phyloP scores from a whole-genome alignment of 805 yeast species.

The Naumovozyma dairenensis region DNA sequence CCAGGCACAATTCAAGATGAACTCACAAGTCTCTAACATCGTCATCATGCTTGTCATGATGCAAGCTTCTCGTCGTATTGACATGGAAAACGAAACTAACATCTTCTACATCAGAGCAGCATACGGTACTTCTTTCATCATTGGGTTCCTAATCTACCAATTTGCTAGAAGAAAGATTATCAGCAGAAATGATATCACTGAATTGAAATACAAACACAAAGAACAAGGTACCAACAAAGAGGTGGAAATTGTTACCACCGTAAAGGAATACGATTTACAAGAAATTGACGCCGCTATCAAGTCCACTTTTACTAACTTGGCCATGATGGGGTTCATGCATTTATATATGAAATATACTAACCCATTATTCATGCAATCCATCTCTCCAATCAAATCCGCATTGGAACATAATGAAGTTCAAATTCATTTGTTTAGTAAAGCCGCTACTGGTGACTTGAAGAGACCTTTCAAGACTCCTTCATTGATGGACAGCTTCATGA shows the following conservation, averaged over 20 bases:
- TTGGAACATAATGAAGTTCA: conserved; percentile 83
- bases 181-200: conserved; percentile 80
- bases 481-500: conserved; percentile 46
- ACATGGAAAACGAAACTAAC: conserved; percentile 73
- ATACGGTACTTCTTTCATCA: conserved; percentile 54
- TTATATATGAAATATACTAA: conserved; percentile 94
- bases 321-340: conserved; percentile 99
- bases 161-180: conserved; percentile 50
- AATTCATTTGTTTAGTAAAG: conserved; percentile 75
- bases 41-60: conserved; percentile 90
- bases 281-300: conserved; percentile 75
- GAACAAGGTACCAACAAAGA: neutral
- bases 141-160: conserved; percentile 59
- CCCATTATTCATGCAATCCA: conserved; percentile 89
- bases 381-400: conserved; percentile 82
- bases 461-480: conserved; percentile 93
- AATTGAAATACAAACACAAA: conserved; percentile 42
- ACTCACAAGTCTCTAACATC: conserved; percentile 80
- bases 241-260: conserved; percentile 56
- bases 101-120: conserved; percentile 67
- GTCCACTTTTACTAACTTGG: conserved; percentile 77
- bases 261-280: conserved; percentile 84
- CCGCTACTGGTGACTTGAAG: conserved; percentile 83
- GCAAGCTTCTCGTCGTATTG: conserved; percentile 86
- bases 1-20: too few species aligned